These are phyloP conservation scores for Marchantia polymorpha DNA, from an alignment of 225 moss, liverwort and hornwort species.

Conservation along the genomic window DNA sequence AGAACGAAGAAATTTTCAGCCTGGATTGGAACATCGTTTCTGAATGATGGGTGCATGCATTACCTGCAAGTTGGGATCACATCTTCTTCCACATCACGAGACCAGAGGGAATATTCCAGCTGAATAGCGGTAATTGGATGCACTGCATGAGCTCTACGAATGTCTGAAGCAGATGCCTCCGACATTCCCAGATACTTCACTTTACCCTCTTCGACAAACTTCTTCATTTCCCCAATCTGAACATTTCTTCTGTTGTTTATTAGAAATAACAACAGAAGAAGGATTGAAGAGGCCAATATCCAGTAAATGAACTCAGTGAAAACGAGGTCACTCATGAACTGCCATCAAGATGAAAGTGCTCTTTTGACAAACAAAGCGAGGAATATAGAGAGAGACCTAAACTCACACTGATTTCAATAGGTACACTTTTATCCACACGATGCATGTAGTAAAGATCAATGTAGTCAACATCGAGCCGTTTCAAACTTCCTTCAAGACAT, in stretches of 20 bases:
- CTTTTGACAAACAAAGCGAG: not conserved
- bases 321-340: not conserved
- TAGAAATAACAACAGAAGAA: too few species aligned
- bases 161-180: slow-evolving; percentile 42
- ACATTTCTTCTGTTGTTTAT: too few species aligned
- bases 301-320: not conserved
- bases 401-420: slow-evolving; percentile 52
- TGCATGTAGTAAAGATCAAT: slow-evolving; percentile 45
- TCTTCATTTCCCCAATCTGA: slow-evolving; percentile 44
- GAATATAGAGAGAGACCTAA: not conserved
- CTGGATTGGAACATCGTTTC: too few species aligned
- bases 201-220: slow-evolving; percentile 46
- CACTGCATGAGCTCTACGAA: slow-evolving; percentile 50
- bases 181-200: slow-evolving; percentile 54
- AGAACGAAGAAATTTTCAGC: too few species aligned
- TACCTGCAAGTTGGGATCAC: slow-evolving; percentile 53
- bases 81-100: slow-evolving; percentile 50
- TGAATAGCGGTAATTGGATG: slow-evolving; percentile 55
- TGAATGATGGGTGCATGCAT: not conserved
- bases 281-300: not conserved
- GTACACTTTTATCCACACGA: slow-evolving; percentile 39
- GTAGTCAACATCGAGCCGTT: slow-evolving; percentile 44
- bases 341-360: not conserved
- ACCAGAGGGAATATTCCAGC: slow-evolving; percentile 48
- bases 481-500: slow-evolving; percentile 39